Conservation (phyloP, 2,329 filamentous ascomycete genomes). For the Botryotinia narcissicola region DNA sequence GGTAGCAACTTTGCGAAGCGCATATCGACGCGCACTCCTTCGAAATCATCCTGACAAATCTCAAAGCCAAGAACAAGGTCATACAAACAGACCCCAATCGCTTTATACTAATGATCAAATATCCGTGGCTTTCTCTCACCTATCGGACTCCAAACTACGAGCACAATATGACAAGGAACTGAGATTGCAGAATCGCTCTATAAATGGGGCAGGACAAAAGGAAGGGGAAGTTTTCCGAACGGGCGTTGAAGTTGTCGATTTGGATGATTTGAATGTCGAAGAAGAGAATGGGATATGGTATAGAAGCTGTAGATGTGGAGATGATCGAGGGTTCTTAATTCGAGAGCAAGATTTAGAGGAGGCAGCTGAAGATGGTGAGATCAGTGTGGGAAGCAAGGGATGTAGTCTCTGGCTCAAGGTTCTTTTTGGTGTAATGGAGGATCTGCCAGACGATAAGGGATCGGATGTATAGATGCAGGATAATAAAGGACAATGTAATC, state of each 20-base stretch:
- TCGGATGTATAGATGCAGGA: slow-evolving; percentile 14
- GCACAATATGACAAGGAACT: slow-evolving; percentile 54
- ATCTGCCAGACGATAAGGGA: slow-evolving; percentile 21
- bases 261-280: slow-evolving; percentile 61
- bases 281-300: slow-evolving; percentile 50
- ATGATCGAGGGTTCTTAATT: slow-evolving; percentile 58
- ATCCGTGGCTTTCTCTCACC: slow-evolving; percentile 54
- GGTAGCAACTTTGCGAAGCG: slow-evolving; percentile 54
- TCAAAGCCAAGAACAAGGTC: slow-evolving; percentile 19
- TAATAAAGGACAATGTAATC: neutral
- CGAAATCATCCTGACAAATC: slow-evolving; percentile 56
- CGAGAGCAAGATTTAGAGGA: slow-evolving; percentile 59
- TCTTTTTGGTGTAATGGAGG: slow-evolving; percentile 57
- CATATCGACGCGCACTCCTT: slow-evolving; percentile 64
- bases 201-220: slow-evolving; percentile 27
- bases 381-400: slow-evolving; percentile 63
- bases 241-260: slow-evolving; percentile 61
- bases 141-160: slow-evolving; percentile 51
- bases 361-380: slow-evolving; percentile 55
- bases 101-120: slow-evolving; percentile 62
- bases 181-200: slow-evolving; percentile 29
- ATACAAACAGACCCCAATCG: slow-evolving; percentile 20
- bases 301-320: slow-evolving; percentile 62
- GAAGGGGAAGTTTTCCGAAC: slow-evolving; percentile 47
- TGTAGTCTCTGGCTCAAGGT: slow-evolving; percentile 67